phyloP scores from a whole-genome alignment of 768 basidiomycete genomes.

The Boletus rubropictus region DNA sequence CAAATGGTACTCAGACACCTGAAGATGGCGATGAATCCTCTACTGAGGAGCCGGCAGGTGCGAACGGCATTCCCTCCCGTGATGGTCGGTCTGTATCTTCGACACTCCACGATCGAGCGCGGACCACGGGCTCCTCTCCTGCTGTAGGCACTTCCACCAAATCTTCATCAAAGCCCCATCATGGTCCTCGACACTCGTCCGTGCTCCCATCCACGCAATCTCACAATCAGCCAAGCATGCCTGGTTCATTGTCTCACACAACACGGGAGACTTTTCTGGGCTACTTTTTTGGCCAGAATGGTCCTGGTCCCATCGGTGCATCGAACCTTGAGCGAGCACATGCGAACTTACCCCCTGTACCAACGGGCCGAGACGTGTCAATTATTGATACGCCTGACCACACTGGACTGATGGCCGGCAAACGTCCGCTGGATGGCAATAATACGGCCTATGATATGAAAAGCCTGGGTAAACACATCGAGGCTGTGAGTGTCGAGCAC shows the following conservation, averaged over 20 bases:
- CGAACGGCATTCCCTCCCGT: constrained; percentile 50
- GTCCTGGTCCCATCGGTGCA: constrained; percentile 64
- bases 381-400: constrained; percentile 46
- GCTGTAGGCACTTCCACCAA: constrained; percentile 23
- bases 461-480: constrained; percentile 94
- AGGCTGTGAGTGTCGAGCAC: constrained; percentile 64
- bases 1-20: constrained; percentile 45
- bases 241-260: constrained; percentile 41
- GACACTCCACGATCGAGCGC: constrained; percentile 69
- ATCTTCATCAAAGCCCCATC: constrained; percentile 23
- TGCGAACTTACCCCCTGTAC: constrained; percentile 30
- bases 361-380: constrained; percentile 62
- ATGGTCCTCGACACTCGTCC: constrained; percentile 33
- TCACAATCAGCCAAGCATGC: constrained; percentile 29
- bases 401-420: constrained; percentile 62
- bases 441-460: constrained; percentile 97
- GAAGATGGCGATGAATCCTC: constrained; percentile 65
- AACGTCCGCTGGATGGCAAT: constrained; percentile 62
- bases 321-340: constrained; percentile 43
- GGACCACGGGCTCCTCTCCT: constrained; percentile 38
- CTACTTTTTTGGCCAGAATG: constrained; percentile 95
- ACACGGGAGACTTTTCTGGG: constrained; percentile 92
- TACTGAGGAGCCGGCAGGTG: constrained; percentile 49
- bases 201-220: constrained; percentile 29
- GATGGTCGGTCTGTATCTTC: constrained; percentile 70